Evolutionary conservation across 2,329 filamentous ascomycete species (phyloP).

Genomic region (Claviceps quebecensis): DNA sequence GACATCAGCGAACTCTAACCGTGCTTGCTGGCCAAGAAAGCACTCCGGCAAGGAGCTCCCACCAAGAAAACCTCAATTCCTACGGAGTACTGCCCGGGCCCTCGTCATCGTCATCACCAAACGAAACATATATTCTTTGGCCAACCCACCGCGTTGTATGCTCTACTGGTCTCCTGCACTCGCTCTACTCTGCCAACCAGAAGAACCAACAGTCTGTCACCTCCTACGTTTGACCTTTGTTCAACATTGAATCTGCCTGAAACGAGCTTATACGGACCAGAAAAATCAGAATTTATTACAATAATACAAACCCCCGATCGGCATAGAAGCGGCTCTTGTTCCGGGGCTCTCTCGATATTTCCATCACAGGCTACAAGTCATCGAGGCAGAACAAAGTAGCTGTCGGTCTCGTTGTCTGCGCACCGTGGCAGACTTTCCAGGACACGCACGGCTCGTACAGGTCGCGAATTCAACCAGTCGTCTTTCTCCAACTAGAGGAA

Average conservation of each 20-base stretch:
- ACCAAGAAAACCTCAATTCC: no score
- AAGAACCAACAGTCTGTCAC: background rate
- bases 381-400: no score
- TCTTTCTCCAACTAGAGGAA: no score
- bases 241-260: slow-evolving; percentile 3
- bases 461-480: no score
- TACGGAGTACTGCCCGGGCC: background rate
- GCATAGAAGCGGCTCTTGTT: background rate
- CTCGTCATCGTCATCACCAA: background rate
- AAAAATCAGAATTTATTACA: no score
- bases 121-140: background rate
- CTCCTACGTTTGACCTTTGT: slow-evolving; percentile 3
- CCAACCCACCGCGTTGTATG: background rate
- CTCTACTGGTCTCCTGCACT: background rate
- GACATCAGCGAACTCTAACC: background rate
- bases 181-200: background rate
- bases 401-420: background rate
- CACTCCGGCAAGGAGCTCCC: background rate
- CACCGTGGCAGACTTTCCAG: background rate
- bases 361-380: no score
- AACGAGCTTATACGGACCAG: background rate
- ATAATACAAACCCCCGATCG: no score
- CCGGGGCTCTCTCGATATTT: background rate
- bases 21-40: background rate
- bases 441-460: no score